Percentiles rank a stretch among this genome's conserved stretches.
These are phyloP conservation scores for Xanthoconium purpureum DNA, from an alignment of 768 basidiomycete genomes.

Conservation along the genomic window DNA sequence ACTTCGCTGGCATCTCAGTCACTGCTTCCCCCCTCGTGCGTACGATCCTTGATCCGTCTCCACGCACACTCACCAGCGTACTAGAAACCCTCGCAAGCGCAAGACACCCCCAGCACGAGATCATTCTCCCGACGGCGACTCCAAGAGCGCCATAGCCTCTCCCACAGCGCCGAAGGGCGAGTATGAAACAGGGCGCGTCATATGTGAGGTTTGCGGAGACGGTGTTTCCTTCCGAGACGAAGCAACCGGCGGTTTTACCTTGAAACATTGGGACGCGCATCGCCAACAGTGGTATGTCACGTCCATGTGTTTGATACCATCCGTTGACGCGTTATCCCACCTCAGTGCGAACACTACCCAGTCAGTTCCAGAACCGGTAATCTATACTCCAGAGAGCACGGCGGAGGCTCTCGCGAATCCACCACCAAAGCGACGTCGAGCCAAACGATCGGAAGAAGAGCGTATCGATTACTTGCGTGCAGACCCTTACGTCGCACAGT, in stretches of 20 bases:
- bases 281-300: slow-evolving; percentile 51
- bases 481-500: slow-evolving; percentile 77
- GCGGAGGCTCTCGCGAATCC: slow-evolving; percentile 45
- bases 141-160: slow-evolving; percentile 7
- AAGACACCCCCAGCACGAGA: slow-evolving; percentile 33
- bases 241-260: slow-evolving; percentile 56
- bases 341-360: slow-evolving; percentile 32
- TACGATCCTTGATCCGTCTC: slow-evolving; percentile 17
- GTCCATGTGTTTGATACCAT: slow-evolving; percentile 3
- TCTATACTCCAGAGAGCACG: slow-evolving; percentile 42
- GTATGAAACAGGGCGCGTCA: slow-evolving; percentile 63
- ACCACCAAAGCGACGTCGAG: slow-evolving; percentile 62
- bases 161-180: slow-evolving; percentile 40
- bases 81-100: slow-evolving; percentile 40
- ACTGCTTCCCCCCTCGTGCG: slow-evolving; percentile 19
- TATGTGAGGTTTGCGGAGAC: slow-evolving; percentile 61
- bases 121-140: slow-evolving; percentile 15
- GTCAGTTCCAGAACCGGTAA: slow-evolving; percentile 35
- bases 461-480: slow-evolving; percentile 65
- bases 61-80: slow-evolving; percentile 9
- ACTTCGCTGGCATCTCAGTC: slow-evolving; percentile 14
- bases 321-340: slow-evolving; percentile 5
- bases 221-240: slow-evolving; percentile 68
- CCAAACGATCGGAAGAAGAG: slow-evolving; percentile 75
- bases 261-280: slow-evolving; percentile 70